Evolutionary conservation across 495 filamentous ascomycete genomes (phyloP), one percentile per base, ranked within the genome.

Genomic region (Bacidia gigantensis): DNA sequence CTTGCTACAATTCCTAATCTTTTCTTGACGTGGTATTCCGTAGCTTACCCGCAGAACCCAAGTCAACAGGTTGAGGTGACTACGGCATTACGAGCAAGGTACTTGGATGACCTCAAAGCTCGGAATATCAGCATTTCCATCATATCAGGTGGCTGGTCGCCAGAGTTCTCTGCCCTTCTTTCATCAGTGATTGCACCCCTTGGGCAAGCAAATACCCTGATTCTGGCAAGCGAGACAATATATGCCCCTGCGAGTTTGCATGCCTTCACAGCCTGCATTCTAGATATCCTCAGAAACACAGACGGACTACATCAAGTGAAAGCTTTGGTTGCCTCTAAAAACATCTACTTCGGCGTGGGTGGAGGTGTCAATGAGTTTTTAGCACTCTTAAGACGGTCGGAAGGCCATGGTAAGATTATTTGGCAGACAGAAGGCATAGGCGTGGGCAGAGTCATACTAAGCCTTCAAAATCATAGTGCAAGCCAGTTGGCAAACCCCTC

Each of bases 311-410:
- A 65, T 1, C 60, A 59, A 35, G 77, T 76, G 26, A 76, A 72
- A 51, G 87, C 87, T 3, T 64, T 95, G n/a, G 72, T 98, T 1
- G 92, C 81, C 3, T 92, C 92, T 2, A 98, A 98, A 70, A 79
- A 80, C 65, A 79, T 96, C 1, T 98, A 98, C 65, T 98, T 98
- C 61, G 92, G 92, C 3, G 92, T 98, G 50, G 92, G 92, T 2
- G 92, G 92, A 18, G 87, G 88, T 18, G 78, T 98, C 40, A 83
- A 90, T 64, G 89, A 90, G 60, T 95, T 98, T 62, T 72, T 88
- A 47, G 66, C 73, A 26, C 75, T 76, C 55, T 69, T 87, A 52
- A 64, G 69, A 50, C 71, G 64, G 20, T 68, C 73, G 24, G 79
- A 78, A 20, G 77, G 70, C 9, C 64, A 69, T 29, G 78, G 78